Base-by-base conservation (phyloP, 306 rosid genomes). In the Cajanus cajan region DNA sequence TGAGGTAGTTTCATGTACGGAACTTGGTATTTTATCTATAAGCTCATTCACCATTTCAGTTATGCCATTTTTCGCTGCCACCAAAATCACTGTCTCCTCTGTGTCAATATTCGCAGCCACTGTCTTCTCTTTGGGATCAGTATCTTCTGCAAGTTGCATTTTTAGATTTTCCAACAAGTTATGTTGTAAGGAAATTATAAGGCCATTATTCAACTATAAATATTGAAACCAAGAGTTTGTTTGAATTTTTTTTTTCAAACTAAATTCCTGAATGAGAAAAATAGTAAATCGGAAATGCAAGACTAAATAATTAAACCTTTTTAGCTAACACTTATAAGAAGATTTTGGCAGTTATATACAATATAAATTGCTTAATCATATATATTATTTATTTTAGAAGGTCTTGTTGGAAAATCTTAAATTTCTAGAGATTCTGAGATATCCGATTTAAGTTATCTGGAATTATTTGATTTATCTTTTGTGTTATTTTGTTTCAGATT, bases 51-150 rank as follows among this genome's bases (percentile, higher is more conserved):
- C 78, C 68, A 85, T 75, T 66, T 84, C 79, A 8, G 58, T 28
- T 13, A 80, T 69, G 13, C 88, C 88, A 65, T 71, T 64, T 6
- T 7, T 47, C 1, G 86, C 87, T 13, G 84, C 84, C 0, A 63
- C 37, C 25, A 78, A 65, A 51, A 78, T 24, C 1, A 67, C 62
- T 39, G 74, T 18, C 48, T 63, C 71, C 7, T 4, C 36, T 19
- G 5, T 9, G 39, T 72, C 36, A 50, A 4, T 50, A 0, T 15
- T 3, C n/a, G n/a, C n/a, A 41, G 13, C 47, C 0, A 75, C 40
- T 43, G 73, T 22, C 43, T 58, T 58, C 4, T 2, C 18, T n/a
- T 10, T 7, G 43, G 1, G 31, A 28, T 69, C 41, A 43, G 0
- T 44, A 1, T 21, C 1, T 48, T 48, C 55, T n/a, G 14, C 76